Base-by-base conservation (phyloP, 805 yeast genomes). In the Saccharomycopsis sp. region DNA sequence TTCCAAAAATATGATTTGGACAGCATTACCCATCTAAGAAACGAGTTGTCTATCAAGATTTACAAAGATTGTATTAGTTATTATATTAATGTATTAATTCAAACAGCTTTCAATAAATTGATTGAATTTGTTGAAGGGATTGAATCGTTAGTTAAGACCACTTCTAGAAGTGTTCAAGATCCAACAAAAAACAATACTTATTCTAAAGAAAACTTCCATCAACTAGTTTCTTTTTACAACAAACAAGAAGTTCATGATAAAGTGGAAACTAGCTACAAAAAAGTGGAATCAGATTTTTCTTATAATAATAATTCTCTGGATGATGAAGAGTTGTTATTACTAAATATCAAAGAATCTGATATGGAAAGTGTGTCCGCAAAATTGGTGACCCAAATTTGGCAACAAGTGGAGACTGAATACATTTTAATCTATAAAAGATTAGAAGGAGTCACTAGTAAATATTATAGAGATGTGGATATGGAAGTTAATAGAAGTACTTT, bases 371-470 rank as follows among this genome's bases (percentile, higher is more conserved):
- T 67, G 45, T 81, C 76, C 51, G 67, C 64, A 36, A 74, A 69
- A 34, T 54, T 84, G 31, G 59, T 76, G 30, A 75, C 71, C 29
- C 72, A 69, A 51, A 66, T 85, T 41, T 79, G 95, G 92, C 63
- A 68, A 13, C 76, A 81, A 15, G 60, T 83, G 43, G 85, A 79
- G 49, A 76, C 74, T 17, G 74, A 75, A 47, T 78, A 76, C 49
- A 69, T 72, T 17, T 64, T 69, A 5, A 62, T 74, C 20, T 74
- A 79, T 49, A 59, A 69, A 46, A 67, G 74, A 35, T 59, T 87
- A 42, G 68, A 67, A 47, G 61, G 64, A 1, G 64, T 82, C 15
- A 66, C 80, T 26, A 74, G 68, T 36, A 72, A 66, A 43, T 67
- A 68, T 45, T 67, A 65, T 41, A 63, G 64, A 39, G 79, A 76